Evolutionary conservation across 352 stramenopile species (phyloP).

Genomic region (Phytophthora syringae): DNA sequence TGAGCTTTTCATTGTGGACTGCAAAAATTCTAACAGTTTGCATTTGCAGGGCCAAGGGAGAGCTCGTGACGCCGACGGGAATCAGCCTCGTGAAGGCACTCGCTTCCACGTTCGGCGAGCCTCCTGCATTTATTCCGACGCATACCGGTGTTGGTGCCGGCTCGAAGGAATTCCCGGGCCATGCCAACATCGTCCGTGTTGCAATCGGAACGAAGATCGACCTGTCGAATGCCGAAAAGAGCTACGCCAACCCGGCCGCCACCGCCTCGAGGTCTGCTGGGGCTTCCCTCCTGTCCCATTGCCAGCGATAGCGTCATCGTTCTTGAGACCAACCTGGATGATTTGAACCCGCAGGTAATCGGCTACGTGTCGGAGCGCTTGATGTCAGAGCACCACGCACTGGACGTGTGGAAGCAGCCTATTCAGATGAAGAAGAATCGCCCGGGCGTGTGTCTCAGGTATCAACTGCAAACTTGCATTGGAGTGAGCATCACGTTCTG

Average conservation of each 20-base stretch:
- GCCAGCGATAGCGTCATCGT: conserved; percentile 66
- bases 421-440: conserved; percentile 95
- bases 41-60: conserved; percentile 68
- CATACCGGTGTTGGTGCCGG: conserved; percentile 84
- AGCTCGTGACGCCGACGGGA: conserved; percentile 97
- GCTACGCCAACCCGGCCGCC: conserved; percentile 41
- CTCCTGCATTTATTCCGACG: conserved; percentile 76
- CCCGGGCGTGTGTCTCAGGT: conserved; percentile 78
- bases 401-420: conserved; percentile 90
- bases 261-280: conserved; percentile 30
- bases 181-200: conserved; percentile 93
- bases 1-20: neutral
- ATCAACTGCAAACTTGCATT: neutral
- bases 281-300: conserved; percentile 15
- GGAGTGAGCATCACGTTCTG: neutral
- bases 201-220: conserved; percentile 74
- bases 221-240: conserved; percentile 32
- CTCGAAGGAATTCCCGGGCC: conserved; percentile 89
- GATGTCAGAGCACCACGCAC: conserved; percentile 58
- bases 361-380: conserved; percentile 80
- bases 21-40: neutral
- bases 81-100: conserved; percentile 95
- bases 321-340: conserved; percentile 92
- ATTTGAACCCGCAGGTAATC: conserved; percentile 88
- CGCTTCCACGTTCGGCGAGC: conserved; percentile 70